These are phyloP conservation scores for Erythrobasidium hasegawianum DNA, from an alignment of 1,284 basidiomycete genomes.

Conservation along the genomic window DNA sequence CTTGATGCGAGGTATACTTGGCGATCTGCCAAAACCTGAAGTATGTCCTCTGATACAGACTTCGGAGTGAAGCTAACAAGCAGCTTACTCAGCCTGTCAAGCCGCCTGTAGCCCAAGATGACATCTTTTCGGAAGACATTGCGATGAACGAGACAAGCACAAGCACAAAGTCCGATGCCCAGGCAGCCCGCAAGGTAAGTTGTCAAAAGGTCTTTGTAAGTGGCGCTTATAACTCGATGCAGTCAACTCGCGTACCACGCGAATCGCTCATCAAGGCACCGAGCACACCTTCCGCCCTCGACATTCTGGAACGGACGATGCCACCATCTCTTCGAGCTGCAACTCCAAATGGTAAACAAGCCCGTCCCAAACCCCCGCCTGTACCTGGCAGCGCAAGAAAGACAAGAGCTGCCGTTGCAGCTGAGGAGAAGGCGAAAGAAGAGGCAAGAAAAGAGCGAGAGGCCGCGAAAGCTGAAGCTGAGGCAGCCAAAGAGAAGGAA, in stretches of 20 bases:
- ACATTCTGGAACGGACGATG: constrained; percentile 21
- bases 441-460: constrained; percentile 3
- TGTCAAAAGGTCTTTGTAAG: too few relatives aligned
- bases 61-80: not conserved
- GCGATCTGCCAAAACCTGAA: constrained; percentile 15
- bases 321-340: constrained; percentile 19
- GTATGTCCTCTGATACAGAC: not conserved
- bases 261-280: constrained; percentile 22
- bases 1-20: constrained; percentile 28
- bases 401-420: constrained; percentile 23
- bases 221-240: too few relatives aligned
- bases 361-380: constrained; percentile 27
- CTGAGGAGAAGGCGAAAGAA: constrained; percentile 6
- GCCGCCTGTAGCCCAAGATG: not conserved
- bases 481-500: constrained; percentile 9
- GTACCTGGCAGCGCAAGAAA: constrained; percentile 32
- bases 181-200: too few relatives aligned
- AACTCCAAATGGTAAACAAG: constrained; percentile 15
- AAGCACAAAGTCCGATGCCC: too few relatives aligned
- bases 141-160: not conserved
- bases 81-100: too few relatives aligned
- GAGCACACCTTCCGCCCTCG: constrained; percentile 9
- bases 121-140: not conserved
- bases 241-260: constrained; percentile 16
- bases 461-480: not conserved